Conservation (phyloP, 805 yeast species). For the Lipomyces yamadae region DNA sequence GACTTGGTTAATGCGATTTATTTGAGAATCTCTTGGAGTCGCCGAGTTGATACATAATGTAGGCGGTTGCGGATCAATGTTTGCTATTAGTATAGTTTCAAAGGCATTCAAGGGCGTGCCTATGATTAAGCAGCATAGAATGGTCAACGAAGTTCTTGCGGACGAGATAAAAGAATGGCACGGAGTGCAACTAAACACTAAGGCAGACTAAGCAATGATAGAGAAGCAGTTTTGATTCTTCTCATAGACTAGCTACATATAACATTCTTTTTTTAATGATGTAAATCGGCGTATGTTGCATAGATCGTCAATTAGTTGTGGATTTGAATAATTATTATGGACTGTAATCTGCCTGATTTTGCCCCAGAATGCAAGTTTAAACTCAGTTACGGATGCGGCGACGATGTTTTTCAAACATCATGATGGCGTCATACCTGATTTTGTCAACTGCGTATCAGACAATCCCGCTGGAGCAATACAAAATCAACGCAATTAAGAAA, state of each 20-base stretch:
- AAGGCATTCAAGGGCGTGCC: conserved; percentile 75
- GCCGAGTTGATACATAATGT: background rate
- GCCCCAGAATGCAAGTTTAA: too few relatives aligned
- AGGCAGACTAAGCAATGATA: conserved; percentile 46
- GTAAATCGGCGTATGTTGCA: background rate
- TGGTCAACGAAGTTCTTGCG: conserved; percentile 78
- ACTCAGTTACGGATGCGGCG: too few relatives aligned
- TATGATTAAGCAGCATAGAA: conserved; percentile 88
- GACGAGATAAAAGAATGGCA: conserved; percentile 94
- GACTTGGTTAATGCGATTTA: background rate
- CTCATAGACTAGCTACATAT: background rate
- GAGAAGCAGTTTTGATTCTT: background rate
- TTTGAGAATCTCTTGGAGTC: too few relatives aligned
- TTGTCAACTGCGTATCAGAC: too few relatives aligned
- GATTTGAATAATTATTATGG: background rate
- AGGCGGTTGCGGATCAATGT: conserved; percentile 96
- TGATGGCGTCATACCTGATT: too few relatives aligned
- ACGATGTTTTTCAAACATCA: too few relatives aligned
- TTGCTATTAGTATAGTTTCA: conserved; percentile 79
- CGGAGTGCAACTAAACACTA: conserved; percentile 85
- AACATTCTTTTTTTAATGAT: background rate
- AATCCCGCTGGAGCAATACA: background rate
- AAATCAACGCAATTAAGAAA: background rate
- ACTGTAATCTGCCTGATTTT: too few relatives aligned
- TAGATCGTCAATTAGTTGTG: background rate